Evolutionary conservation across 176 grass and related monocot genomes (phyloP), one percentile per base, ranked within the genome.

Genomic region (Eleusine indica): DNA sequence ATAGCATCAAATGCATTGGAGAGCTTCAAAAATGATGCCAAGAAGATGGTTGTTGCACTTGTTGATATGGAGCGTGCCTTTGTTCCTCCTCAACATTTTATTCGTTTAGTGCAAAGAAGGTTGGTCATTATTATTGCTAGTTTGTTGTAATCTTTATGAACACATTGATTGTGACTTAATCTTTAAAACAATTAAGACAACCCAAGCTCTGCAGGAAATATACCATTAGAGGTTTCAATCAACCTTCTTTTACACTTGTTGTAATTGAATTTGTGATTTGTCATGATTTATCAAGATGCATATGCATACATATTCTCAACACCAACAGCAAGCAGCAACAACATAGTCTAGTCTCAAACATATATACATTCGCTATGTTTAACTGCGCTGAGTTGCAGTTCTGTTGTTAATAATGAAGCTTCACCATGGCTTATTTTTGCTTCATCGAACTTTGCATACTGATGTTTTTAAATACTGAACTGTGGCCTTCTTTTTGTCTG

Each of bases 41-140:
- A 92, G 81, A 97, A 93, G 70, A 97, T 97, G 95, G 92, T 97
- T 13, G 92, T 97, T 67, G 95, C 95, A 48, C 90, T 97, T 88
- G 92, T 97, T 89, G 92, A 94, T 81, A 97, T 97, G 95, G 95
- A 97, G 82, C 95, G 92, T 75, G 88, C 90, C 32, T 94, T 94
- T 89, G 92, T 97, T 74, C 95, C 95, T 85, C 90, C 95, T 86
- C 95, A 92, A 78, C 90, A 97, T 83, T 97, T 97, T 49, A 97
- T 94, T 74, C 92, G 90, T 54, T 87, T 97, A 74, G 95, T 97
- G 73, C 95, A 97, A 77, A 79, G 95, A 86, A 97, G 95, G 95
- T 97, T 70, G 74, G 66, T 88, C 42, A 21, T 66, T 70, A 1
- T n/a, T 53, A 70, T 84, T 74, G 10, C 82, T 75, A 82, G 15